phyloP scores from a whole-genome alignment of 164 flowering plant genomes.

The Stephania japonica region DNA sequence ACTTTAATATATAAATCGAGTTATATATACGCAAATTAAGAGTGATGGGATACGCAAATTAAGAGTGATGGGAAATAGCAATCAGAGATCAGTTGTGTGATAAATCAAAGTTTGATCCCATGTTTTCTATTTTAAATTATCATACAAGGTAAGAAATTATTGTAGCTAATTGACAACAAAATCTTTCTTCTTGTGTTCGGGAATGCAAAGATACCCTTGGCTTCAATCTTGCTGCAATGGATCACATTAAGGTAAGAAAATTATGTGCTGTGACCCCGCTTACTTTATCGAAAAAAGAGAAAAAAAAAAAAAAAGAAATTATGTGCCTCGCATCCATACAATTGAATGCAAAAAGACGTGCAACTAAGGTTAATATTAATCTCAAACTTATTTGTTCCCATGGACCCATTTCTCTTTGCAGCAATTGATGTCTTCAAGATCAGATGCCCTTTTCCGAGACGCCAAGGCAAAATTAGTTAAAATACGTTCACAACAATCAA shows the following conservation, averaged over 20 bases:
- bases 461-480: slow-evolving; percentile 72
- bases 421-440: slow-evolving; percentile 80
- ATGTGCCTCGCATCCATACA: background rate
- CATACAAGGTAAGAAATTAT: background rate
- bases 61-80: too few relatives aligned
- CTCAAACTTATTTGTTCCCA: slow-evolving; percentile 4
- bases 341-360: background rate
- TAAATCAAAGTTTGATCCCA: background rate
- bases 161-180: background rate
- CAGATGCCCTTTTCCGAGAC: slow-evolving; percentile 80
- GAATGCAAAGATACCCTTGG: slow-evolving; percentile 88
- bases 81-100: background rate
- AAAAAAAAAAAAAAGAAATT: too few relatives aligned
- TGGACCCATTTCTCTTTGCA: slow-evolving; percentile 24
- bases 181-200: slow-evolving; percentile 34
- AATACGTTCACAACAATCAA: slow-evolving; percentile 52
- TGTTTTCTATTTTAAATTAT: too few relatives aligned
- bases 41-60: too few relatives aligned
- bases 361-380: background rate
- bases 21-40: too few relatives aligned
- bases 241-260: slow-evolving; percentile 70
- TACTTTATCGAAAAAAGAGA: too few relatives aligned
- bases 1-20: too few relatives aligned
- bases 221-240: slow-evolving; percentile 96
- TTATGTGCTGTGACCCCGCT: too few relatives aligned